phyloP scores from a whole-genome alignment of 768 basidiomycete species.

The Psilocybe cubensis region DNA sequence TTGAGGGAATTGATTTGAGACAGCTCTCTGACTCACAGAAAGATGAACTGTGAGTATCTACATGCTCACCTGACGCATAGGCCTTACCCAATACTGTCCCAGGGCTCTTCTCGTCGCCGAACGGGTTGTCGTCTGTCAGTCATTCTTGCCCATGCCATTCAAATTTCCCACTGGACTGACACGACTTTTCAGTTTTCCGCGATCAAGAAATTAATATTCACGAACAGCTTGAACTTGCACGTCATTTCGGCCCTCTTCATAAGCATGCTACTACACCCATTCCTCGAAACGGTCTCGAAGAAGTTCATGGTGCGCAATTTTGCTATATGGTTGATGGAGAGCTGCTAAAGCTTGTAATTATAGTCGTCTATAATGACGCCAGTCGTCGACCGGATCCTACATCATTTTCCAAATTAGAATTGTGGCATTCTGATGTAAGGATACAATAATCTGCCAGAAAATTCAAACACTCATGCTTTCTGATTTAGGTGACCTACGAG shows the following conservation, averaged over 20 bases:
- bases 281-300: constrained; percentile 73
- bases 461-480: background rate
- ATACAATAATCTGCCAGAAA: background rate
- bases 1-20: constrained; percentile 72
- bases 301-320: constrained; percentile 61
- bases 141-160: constrained; percentile 1
- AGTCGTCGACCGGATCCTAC: constrained; percentile 63
- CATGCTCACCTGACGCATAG: background rate
- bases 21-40: constrained; percentile 70
- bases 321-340: background rate
- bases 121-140: constrained; percentile 71
- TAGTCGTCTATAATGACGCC: constrained; percentile 75
- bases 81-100: constrained; percentile 10
- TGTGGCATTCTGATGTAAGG: constrained; percentile 81
- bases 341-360: background rate
- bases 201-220: constrained; percentile 73
- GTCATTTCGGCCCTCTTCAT: constrained; percentile 76
- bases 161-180: too few relatives aligned
- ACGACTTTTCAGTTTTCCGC: constrained; percentile 59
- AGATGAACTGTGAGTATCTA: constrained; percentile 67
- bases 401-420: constrained; percentile 72
- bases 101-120: constrained; percentile 78
- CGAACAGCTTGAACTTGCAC: constrained; percentile 72
- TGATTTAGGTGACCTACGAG: constrained; percentile 68
- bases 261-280: constrained; percentile 84